phyloP scores from a whole-genome alignment of 768 basidiomycete species.

The Leccinellum luteum region DNA sequence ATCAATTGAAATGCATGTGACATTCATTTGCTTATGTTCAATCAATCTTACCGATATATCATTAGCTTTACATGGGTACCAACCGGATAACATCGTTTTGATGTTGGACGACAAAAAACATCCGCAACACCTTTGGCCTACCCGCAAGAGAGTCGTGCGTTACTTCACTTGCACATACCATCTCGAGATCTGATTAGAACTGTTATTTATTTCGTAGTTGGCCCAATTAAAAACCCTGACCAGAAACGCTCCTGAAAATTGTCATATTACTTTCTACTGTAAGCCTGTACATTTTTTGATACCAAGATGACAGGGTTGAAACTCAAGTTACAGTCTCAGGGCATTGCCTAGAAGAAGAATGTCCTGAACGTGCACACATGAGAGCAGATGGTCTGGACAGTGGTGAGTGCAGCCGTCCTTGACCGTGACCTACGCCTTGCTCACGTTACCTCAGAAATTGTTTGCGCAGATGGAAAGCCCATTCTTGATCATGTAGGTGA shows the following conservation, averaged over 20 bases:
- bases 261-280: conserved; percentile 59
- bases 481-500: conserved; percentile 25
- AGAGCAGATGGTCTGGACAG: conserved; percentile 50
- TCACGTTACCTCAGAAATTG: conserved; percentile 16
- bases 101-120: conserved; percentile 39
- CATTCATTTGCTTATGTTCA: background rate
- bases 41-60: background rate
- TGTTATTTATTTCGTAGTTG: conserved; percentile 23
- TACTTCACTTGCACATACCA: background rate
- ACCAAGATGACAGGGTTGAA: background rate
- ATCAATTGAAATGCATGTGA: conserved; percentile 14
- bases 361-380: conserved; percentile 25
- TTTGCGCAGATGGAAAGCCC: conserved; percentile 15
- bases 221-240: conserved; percentile 41
- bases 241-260: conserved; percentile 39
- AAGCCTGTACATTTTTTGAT: conserved; percentile 6
- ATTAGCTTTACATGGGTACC: conserved; percentile 40
- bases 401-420: conserved; percentile 30
- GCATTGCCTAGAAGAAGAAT: conserved; percentile 18
- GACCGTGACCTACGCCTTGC: background rate
- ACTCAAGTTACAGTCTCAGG: conserved; percentile 1
- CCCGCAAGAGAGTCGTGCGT: conserved; percentile 44
- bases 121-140: conserved; percentile 39
- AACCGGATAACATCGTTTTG: conserved; percentile 37
- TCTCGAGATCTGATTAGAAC: background rate